Conservation (phyloP, 1,284 basidiomycete genomes). For the Bjerkandera adusta region DNA sequence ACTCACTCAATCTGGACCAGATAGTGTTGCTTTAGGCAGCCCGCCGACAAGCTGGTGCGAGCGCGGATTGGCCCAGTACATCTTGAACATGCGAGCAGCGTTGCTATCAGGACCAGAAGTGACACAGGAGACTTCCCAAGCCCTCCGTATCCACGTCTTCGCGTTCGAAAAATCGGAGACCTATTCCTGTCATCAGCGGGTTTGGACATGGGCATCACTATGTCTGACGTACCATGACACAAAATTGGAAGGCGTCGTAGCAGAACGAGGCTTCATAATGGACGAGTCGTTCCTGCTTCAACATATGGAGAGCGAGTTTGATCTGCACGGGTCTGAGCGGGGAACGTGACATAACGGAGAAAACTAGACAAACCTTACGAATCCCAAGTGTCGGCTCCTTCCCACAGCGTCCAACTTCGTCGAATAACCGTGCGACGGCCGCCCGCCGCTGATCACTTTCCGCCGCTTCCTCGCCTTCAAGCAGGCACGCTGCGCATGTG, state of each 20-base stretch:
- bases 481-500: slow-evolving; percentile 40
- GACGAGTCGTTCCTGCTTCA: slow-evolving; percentile 22
- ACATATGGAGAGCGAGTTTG: slow-evolving; percentile 20
- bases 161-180: slow-evolving; percentile 25
- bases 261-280: slow-evolving; percentile 21
- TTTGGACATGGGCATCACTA: not conserved
- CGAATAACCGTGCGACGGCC: slow-evolving; percentile 19
- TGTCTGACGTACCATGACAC: slow-evolving; percentile 20
- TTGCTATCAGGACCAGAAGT: slow-evolving; percentile 22
- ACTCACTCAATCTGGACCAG: slow-evolving; percentile 21
- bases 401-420: slow-evolving; percentile 21
- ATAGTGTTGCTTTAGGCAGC: slow-evolving; percentile 17
- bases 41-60: slow-evolving; percentile 20
- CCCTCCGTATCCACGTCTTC: slow-evolving; percentile 25
- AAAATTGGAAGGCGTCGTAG: slow-evolving; percentile 29
- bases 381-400: slow-evolving; percentile 20
- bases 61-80: slow-evolving; percentile 22
- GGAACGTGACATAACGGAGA: not conserved
- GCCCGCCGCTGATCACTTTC: slow-evolving; percentile 22
- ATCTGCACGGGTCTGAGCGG: slow-evolving; percentile 13
- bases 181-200: slow-evolving; percentile 9
- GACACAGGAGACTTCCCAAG: slow-evolving; percentile 22
- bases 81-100: slow-evolving; percentile 20
- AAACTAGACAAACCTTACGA: slow-evolving; percentile 20
- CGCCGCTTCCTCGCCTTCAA: slow-evolving; percentile 16